Evolutionary conservation across 1,139 yeast genomes (phyloP).

Genomic region (Pichia sp.): DNA sequence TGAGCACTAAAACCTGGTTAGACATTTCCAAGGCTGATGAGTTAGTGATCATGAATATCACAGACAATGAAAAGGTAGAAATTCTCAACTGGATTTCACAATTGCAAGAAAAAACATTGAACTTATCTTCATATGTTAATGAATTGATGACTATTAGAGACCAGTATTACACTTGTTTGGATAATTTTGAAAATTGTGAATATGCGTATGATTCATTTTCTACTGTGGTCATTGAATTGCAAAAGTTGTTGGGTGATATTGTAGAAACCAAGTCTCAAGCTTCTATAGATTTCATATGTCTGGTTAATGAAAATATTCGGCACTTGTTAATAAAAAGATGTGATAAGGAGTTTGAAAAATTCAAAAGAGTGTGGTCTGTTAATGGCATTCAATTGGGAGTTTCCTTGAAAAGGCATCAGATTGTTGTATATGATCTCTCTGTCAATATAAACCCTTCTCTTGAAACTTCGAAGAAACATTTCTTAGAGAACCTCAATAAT

Average conservation of each 20-base stretch:
- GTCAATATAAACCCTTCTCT: conserved; percentile 4
- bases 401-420: conserved; percentile 6
- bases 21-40: conserved; percentile 52
- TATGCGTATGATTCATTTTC: conserved; percentile 22
- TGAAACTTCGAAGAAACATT: conserved; percentile 4
- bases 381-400: not conserved
- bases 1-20: conserved; percentile 45
- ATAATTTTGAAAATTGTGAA: conserved; percentile 32
- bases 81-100: conserved; percentile 31
- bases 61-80: conserved; percentile 26
- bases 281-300: not conserved
- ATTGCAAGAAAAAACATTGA: conserved; percentile 41
- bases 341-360: not conserved
- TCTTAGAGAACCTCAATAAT: conserved; percentile 2
- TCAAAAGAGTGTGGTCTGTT: conserved; percentile 10
- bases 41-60: conserved; percentile 18
- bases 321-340: conserved; percentile 8
- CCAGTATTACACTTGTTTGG: conserved; percentile 27
- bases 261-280: conserved; percentile 22
- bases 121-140: conserved; percentile 38
- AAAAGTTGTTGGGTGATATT: not conserved
- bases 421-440: conserved; percentile 3
- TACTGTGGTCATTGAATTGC: not conserved
- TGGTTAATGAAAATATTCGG: conserved; percentile 6
- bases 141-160: conserved; percentile 21